Evolutionary conservation across 805 yeast species (phyloP), one percentile per base, ranked within the genome.

Genomic region (Lachancea quebecensis): DNA sequence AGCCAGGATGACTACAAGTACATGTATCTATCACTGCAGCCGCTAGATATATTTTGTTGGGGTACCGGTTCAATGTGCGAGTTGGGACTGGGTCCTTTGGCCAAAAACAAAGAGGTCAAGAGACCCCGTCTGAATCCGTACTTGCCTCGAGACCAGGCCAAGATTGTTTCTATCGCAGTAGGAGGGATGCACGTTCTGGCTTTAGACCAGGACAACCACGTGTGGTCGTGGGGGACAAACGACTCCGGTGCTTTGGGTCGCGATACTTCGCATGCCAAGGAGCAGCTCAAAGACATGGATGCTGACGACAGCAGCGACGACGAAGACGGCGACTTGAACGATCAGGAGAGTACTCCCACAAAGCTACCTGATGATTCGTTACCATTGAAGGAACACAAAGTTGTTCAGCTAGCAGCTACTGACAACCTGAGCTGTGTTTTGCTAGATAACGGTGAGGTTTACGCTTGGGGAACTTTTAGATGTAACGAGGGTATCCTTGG

Each of bases 211-310:
- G 69, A 78, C 14, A 88, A 88, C 53, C 72, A 77, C 47, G 66
- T 93, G n/a, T 93, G 97, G 96, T 85, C 96, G 2, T 93, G 99
- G 99, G 99, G 99, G 47, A 85, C 86, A 38, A 93, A 93, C 56
- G 99, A 93, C 58, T 81, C 89, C 49, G 88, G 84, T 32, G 97
- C 86, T 3, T 71, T 93, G 37, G 99, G 98, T 15, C 79, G 99
- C 63, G 86, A 84, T 56, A 83, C 93, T 0, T 74, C 86, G 0
- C 74, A 67, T 10, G 81, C 75, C 7, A 77, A 70, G 16, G 95
- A 83, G 51, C 71, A 74, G 21, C 68, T 86, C 47, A 82, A 78
- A 58, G 86, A 84, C 54, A 77, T 79, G 70, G 86, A 81, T 53
- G 81, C 65, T 2, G 73, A 59, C n/a, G 72, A 65, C 27, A 71